phyloP scores from a whole-genome alignment of 2,329 filamentous ascomycete species.

The Aspergillus pseudoglaucus region DNA sequence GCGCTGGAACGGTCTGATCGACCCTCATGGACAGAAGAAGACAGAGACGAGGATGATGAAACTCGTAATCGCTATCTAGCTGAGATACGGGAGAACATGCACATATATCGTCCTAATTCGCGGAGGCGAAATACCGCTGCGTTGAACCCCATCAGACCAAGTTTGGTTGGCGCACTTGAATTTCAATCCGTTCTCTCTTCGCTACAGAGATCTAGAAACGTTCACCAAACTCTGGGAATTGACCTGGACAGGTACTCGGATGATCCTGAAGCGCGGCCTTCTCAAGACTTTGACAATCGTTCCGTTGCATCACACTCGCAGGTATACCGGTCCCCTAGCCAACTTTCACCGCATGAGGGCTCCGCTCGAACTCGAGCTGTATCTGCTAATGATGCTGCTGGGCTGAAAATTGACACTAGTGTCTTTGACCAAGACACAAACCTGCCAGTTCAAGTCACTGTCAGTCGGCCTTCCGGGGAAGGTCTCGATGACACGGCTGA shows the following conservation, averaged over 20 bases:
- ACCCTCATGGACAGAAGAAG: slow-evolving; percentile 34
- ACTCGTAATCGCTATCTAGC: slow-evolving; percentile 57
- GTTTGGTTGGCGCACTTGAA: slow-evolving; percentile 85
- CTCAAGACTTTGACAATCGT: slow-evolving; percentile 42
- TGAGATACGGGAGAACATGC: slow-evolving; percentile 90
- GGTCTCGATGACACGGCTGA: slow-evolving; percentile 11
- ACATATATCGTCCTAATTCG: slow-evolving; percentile 63
- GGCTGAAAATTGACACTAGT: slow-evolving; percentile 39
- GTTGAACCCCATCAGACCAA: slow-evolving; percentile 81
- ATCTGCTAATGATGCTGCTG: slow-evolving; percentile 52
- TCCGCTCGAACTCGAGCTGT: slow-evolving; percentile 46
- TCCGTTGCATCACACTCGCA: slow-evolving; percentile 44
- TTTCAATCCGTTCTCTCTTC: slow-evolving; percentile 88
- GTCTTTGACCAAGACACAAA: slow-evolving; percentile 17
- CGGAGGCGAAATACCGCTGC: slow-evolving; percentile 58
- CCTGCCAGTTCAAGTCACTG: slow-evolving; percentile 32
- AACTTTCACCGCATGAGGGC: slow-evolving; percentile 1
- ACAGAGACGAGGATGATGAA: slow-evolving; percentile 52
- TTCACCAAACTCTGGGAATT: slow-evolving; percentile 60
- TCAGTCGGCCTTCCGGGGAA: slow-evolving; percentile 32
- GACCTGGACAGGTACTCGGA: slow-evolving; percentile 64
- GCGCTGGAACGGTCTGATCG: slow-evolving; percentile 50
- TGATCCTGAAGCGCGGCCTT: slow-evolving; percentile 41
- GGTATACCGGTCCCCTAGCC: neutral
- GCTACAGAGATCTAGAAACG: slow-evolving; percentile 72